Evolutionary conservation across 1,284 basidiomycete species (phyloP), one percentile per base, ranked within the genome.

Genomic region (Pyrrhoderma lamaoense): DNA sequence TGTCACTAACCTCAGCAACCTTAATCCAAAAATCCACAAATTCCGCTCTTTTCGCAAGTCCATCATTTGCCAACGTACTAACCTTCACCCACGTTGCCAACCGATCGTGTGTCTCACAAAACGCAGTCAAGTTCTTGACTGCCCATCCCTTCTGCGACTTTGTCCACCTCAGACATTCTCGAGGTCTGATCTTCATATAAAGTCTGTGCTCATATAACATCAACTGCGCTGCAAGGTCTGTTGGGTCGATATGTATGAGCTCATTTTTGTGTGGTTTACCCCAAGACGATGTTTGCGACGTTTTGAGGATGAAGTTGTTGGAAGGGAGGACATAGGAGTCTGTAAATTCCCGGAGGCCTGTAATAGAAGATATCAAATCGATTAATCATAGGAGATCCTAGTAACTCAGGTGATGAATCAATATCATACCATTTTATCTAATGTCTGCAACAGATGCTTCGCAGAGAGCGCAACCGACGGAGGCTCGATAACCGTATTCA

Each of bases 11-110:
- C 75, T 88, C 83, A 8, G 84, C 81, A 31, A 86, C 79, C 59
- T 78, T 82, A 57, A 88, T 80, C 85, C 84, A 88, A 61, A 80
- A 76, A 53, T 85, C 80, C 34, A 86, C 67, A n/a, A 72, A 74
- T 48, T 79, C 73, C 3, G 79, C 74, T 40, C 83, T 70, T 59
- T 72, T 77, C 11, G 69, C 69, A 48, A 80, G 62, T 2, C 65
- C 67, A 8, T 80, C 75, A 47, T 71, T 67, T 47, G 64, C 71
- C 34, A 88, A 62, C 34, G 85, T 72, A 58, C 75, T 82, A 27
- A 64, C 65, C 61, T 82, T 83, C 16, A 87, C 82, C 82, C 82
- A 87, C 16, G 69, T 64, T 19, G 72, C 74, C 23, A 89, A 64
- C 57, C 76, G 75, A 58, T 84, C 80, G 60, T 81, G 77, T 3